Percentiles rank a stretch among this genome's conserved stretches.
These are phyloP conservation scores for Trypanosoma congolense DNA, from an alignment of 208 protist species.

Conservation along the genomic window DNA sequence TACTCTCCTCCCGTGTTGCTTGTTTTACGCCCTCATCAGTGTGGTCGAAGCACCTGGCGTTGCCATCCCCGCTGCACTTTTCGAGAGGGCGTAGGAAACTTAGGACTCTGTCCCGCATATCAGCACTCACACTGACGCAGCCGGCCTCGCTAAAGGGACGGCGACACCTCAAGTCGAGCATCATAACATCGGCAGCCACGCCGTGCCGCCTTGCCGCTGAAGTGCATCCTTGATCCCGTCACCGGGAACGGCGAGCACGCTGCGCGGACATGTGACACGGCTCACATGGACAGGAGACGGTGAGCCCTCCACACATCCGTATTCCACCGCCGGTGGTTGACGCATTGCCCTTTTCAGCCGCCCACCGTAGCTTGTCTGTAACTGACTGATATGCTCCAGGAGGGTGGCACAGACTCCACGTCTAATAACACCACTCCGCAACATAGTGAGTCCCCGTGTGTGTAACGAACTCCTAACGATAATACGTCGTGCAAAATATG, in stretches of 20 bases:
- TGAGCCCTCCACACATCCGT: conserved; percentile 1
- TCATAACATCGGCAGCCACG: conserved; percentile 65
- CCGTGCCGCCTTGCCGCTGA: conserved; percentile 45
- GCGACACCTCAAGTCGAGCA: conserved; percentile 78
- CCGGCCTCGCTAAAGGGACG: conserved; percentile 26
- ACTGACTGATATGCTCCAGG: too few relatives aligned
- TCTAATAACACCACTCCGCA: too few relatives aligned
- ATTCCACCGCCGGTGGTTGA: too few relatives aligned
- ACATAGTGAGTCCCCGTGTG: too few relatives aligned
- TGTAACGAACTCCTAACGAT: too few relatives aligned
- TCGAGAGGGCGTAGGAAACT: conserved; percentile 42
- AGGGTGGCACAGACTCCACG: too few relatives aligned
- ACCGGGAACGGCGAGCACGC: conserved; percentile 70
- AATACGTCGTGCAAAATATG: too few relatives aligned
- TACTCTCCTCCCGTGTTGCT: too few relatives aligned
- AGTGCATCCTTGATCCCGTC: neutral
- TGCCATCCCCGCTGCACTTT: conserved; percentile 1
- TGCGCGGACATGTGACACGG: conserved; percentile 55
- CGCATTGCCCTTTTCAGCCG: too few relatives aligned
- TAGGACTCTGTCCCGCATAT: conserved; percentile 52
- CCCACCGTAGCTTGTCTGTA: too few relatives aligned
- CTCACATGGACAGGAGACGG: conserved; percentile 39
- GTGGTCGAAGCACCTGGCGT: too few relatives aligned
- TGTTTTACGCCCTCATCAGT: too few relatives aligned
- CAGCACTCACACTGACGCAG: conserved; percentile 5